Evolutionary conservation across 495 filamentous ascomycete species (phyloP), one percentile per base, ranked within the genome.

Genomic region (Hypoxylon subgilvum): DNA sequence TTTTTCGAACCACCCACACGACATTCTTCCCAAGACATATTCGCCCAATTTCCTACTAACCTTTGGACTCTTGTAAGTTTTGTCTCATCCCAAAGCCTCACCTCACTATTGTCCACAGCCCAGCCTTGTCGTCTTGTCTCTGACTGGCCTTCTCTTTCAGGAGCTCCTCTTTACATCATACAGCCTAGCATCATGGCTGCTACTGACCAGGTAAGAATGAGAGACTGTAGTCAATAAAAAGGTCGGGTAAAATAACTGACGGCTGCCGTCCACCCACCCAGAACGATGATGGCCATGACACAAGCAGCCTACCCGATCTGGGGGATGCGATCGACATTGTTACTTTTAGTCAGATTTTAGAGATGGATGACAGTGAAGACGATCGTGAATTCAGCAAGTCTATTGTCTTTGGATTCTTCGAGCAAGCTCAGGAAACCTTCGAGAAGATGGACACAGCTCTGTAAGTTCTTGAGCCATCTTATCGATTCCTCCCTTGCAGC

Each of bases 291-390:
- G 57, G 51, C 36, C 61, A 63, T 57, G 64, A 67, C 34, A 48
- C 52, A 41, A 19, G 41, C 31, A 63, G 62, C 43, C 40, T 73
- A 35, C 65, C 71, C 34, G 75, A 82, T 31, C 72, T 82, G 10
- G 83, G 83, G 36, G 90, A 95, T 57, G 78, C 77, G 61, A 87
- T 98, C 69, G 94, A 98, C 69, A 70, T 74, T 18, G 65, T 71
- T 42, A 94, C 90, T 51, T 98, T 98, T 57, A 86, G 89, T 53
- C 94, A 98, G 74, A 96, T 98, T 71, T 84, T 97, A 35, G 92
- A 96, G 74, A 96, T 96, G 92, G 92, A 96, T 68, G 92, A 96
- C 35, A 88, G 89, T 52, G 86, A 88, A 41, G 85, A 86, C 3
- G 88, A 91, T 74, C 57, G 90, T 86, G 50, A 96, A 39, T 80